A percentile compares a stretch with the other conserved stretches of the same genome.
These are phyloP conservation scores for Ailanthus altissimus DNA, from an alignment of 345 rosid species.

Conservation along the genomic window DNA sequence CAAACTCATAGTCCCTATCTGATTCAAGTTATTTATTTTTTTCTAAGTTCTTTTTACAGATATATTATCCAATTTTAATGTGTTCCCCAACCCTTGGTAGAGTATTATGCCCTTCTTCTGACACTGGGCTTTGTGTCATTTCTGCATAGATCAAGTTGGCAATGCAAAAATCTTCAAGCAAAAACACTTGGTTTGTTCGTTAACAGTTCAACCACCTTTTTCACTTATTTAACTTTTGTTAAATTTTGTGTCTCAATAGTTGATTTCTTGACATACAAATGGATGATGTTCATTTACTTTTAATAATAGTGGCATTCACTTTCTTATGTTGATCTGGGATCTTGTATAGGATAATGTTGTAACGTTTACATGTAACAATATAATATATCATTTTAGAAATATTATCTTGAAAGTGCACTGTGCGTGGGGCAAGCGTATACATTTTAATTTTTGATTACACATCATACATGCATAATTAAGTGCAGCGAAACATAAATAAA, in stretches of 20 bases:
- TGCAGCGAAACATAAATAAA: no score
- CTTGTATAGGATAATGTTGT: background rate
- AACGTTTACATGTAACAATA: background rate
- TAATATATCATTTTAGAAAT: background rate
- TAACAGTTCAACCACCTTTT: background rate
- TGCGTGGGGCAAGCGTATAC: no score
- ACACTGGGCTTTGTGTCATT: background rate
- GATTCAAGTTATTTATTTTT: background rate
- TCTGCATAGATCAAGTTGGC: background rate
- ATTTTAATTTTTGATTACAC: no score
- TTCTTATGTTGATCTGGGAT: background rate
- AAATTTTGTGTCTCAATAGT: background rate
- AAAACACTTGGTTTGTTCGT: constrained; percentile 6
- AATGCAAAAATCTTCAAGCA: background rate
- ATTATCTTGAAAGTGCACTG: no score
- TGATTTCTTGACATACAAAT: background rate
- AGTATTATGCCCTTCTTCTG: background rate
- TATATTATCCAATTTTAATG: background rate
- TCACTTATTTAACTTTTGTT: background rate
- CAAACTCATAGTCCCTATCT: constrained; percentile 23
- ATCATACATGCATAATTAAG: no score
- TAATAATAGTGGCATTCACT: background rate
- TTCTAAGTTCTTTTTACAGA: background rate
- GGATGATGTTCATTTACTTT: background rate
- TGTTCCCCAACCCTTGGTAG: constrained; percentile 1